Conservation (phyloP, 176 grass and related monocot genomes). For the Pharus latifolius region DNA sequence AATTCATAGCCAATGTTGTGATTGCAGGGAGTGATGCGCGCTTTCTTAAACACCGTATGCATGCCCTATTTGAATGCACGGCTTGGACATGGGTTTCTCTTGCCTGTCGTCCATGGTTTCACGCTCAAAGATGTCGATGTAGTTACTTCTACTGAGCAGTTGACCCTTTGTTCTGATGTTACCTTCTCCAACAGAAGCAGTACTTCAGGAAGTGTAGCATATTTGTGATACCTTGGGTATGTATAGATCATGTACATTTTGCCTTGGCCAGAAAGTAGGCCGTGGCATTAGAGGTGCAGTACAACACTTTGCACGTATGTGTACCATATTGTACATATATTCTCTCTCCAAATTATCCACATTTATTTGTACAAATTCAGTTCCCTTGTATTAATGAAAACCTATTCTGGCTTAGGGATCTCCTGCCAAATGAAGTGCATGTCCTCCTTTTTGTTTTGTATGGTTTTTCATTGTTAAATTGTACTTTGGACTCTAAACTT, state of each 20-base stretch:
- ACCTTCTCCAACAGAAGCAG: constrained; percentile 37
- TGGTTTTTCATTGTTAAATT: not conserved
- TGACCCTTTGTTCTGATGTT: constrained; percentile 76
- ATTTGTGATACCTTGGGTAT: not conserved
- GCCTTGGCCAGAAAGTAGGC: not conserved
- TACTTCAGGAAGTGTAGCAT: not conserved
- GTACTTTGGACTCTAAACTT: too few species aligned
- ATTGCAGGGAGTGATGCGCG: constrained; percentile 72
- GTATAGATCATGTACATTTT: not conserved
- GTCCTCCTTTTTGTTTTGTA: not conserved
- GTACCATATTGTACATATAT: constrained; percentile 15
- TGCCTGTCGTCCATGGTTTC: constrained; percentile 62
- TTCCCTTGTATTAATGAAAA: not conserved
- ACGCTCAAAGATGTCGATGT: constrained; percentile 66
- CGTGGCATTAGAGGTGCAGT: not conserved
- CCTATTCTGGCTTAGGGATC: not conserved
- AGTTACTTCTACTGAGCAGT: constrained; percentile 27
- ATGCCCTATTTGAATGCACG: constrained; percentile 64
- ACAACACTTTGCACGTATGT: constrained; percentile 7
- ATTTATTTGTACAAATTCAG: constrained; percentile 6
- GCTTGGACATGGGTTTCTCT: constrained; percentile 47
- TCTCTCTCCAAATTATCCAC: not conserved
- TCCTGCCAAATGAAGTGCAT: not conserved
- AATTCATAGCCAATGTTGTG: not conserved
- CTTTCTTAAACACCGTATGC: constrained; percentile 65